Base-by-base conservation (phyloP, 164 flowering plant genomes). In the Cinnamomum chago region DNA sequence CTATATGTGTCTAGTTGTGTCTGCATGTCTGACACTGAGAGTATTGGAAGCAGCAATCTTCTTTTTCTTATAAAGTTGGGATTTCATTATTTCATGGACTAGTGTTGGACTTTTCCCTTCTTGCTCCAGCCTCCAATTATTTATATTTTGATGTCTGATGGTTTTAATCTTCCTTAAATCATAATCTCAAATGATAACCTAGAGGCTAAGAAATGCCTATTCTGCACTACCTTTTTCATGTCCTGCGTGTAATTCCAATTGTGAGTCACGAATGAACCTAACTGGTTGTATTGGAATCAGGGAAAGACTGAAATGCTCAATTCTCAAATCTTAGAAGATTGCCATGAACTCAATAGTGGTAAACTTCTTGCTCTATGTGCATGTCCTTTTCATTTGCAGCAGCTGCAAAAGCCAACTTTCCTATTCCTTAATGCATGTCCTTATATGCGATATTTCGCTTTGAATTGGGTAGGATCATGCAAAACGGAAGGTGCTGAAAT, bases 321-420 rank as follows among this genome's bases (percentile, higher is more conserved):
- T 70, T 18, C 33, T 70, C 72, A 78, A 84, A 74, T 72, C 67
- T 23, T 35, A 73, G 47, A 60, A 35, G 71, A 62, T 58, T 27
- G 18, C 10, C 71, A 74, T 22, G 58, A 72, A 58, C 50, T 62
- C 24, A 72, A 68, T 67, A 81, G 65, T 76, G 81, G 90, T 88
- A 72, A 47, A 80, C 76, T 13, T 72, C 58, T 22, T 35, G 2
- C 60, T 55, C 3, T 55, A 55, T 55, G n/a, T 55, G 18, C n/a
- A 55, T 55, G 60, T 40, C 47, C 47, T 40, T 40, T 40, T 40
- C 47, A 55, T 55, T 55, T 17, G n/a, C 60, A 55, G 13, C 15
- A 20, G 60, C 5, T 55, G 60, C 5, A 20, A 55, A 14, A 14
- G 47, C 47, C 10, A 40, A 55, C 60, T 55, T 55, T 55, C 4